These are phyloP conservation scores for Lablab purpureus DNA, from an alignment of 306 rosid genomes.

Conservation along the genomic window DNA sequence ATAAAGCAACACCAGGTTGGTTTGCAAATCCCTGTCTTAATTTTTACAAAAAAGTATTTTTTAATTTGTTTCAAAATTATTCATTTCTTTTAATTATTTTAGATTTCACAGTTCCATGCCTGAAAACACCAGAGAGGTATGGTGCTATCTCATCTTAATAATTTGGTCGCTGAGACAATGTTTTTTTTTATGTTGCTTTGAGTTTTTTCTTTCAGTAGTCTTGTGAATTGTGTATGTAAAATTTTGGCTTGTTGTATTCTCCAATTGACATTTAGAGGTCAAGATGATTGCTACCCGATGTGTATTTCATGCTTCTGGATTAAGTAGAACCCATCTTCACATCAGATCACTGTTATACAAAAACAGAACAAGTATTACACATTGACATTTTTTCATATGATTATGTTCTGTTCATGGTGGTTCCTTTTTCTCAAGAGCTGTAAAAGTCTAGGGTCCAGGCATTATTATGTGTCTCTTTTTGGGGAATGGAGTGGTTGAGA, in stretches of 20 bases:
- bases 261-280: conserved; percentile 9
- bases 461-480: neutral
- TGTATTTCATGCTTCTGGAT: conserved; percentile 7
- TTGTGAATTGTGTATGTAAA: neutral
- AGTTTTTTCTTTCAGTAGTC: neutral
- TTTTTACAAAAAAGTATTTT: neutral
- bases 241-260: neutral
- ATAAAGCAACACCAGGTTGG: conserved; percentile 68
- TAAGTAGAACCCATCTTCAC: neutral
- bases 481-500: neutral
- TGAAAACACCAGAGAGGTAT: conserved; percentile 93
- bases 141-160: conserved; percentile 40
- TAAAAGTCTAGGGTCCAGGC: neutral
- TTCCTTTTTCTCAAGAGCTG: neutral
- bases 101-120: conserved; percentile 86
- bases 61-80: neutral
- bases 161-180: neutral
- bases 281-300: conserved; percentile 2
- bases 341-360: neutral
- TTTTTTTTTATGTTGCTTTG: conserved; percentile 31
- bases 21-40: conserved; percentile 39
- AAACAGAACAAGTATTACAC: neutral
- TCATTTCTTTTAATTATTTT: conserved; percentile 20
- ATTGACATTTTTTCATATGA: conserved; percentile 24
- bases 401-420: conserved; percentile 17